phyloP scores from a whole-genome alignment of 108 stramenopile genomes.

The Cylindrotheca fusiformis region DNA sequence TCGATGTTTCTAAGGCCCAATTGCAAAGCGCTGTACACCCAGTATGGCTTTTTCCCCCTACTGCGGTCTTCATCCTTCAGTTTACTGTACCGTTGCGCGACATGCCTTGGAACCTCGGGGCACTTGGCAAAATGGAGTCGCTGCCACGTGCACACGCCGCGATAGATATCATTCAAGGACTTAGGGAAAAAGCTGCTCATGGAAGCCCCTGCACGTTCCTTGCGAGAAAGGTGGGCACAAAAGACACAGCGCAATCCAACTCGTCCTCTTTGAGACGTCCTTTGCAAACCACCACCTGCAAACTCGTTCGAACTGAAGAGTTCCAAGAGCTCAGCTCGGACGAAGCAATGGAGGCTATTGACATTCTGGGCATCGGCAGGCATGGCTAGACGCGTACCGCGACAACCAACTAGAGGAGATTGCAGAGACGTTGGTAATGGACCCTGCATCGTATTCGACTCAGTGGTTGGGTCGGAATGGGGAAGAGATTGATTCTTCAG shows the following conservation, averaged over 20 bases:
- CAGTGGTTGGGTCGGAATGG: no score
- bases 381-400: constrained; percentile 32
- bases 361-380: constrained; percentile 26
- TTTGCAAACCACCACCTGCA: background rate
- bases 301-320: constrained; percentile 25
- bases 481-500: no score
- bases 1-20: constrained; percentile 54
- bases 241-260: constrained; percentile 40
- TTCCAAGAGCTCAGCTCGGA: constrained; percentile 41
- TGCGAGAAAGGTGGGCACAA: constrained; percentile 19
- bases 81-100: constrained; percentile 38
- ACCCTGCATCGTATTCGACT: no score
- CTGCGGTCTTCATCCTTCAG: constrained; percentile 41
- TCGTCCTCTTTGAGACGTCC: background rate
- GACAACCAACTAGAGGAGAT: constrained; percentile 4
- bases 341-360: constrained; percentile 46
- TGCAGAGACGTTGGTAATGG: background rate
- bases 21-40: constrained; percentile 50
- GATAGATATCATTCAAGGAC: constrained; percentile 37
- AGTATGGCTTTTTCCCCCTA: constrained; percentile 66
- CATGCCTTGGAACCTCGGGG: constrained; percentile 39
- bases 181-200: constrained; percentile 46
- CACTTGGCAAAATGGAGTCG: constrained; percentile 62
- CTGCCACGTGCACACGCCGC: constrained; percentile 43
- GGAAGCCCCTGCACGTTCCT: constrained; percentile 8